These are phyloP conservation scores for Epichloe sp. DNA, from an alignment of 2,329 filamentous ascomycete species.

Conservation along the genomic window DNA sequence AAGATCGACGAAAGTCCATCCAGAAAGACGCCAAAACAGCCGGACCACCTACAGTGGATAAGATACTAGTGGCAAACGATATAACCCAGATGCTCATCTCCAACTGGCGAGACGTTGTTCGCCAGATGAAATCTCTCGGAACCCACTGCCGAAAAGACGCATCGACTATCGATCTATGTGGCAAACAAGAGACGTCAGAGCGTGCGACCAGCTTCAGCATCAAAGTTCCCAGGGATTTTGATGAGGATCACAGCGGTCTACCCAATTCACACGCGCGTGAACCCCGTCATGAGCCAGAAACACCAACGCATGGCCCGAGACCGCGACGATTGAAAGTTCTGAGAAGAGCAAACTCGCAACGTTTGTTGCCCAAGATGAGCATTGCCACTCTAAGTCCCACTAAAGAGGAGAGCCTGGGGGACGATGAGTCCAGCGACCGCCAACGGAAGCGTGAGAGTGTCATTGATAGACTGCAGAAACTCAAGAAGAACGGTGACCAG, in stretches of 20 bases:
- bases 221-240: not conserved
- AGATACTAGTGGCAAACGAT: slow-evolving; percentile 42
- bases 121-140: slow-evolving; percentile 40
- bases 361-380: slow-evolving; percentile 12
- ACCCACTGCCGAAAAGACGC: slow-evolving; percentile 13
- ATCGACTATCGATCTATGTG: slow-evolving; percentile 6
- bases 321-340: slow-evolving; percentile 12
- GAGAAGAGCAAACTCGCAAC: slow-evolving; percentile 12
- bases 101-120: slow-evolving; percentile 51
- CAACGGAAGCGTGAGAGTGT: not conserved
- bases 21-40: slow-evolving; percentile 3
- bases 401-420: slow-evolving; percentile 16
- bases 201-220: not conserved
- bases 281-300: slow-evolving; percentile 24
- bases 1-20: slow-evolving; percentile 13
- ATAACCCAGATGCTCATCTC: slow-evolving; percentile 53
- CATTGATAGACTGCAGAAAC: slow-evolving; percentile 1
- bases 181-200: not conserved
- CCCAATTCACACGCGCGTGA: slow-evolving; percentile 9
- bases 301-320: slow-evolving; percentile 16
- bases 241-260: not conserved
- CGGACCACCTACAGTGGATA: slow-evolving; percentile 32
- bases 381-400: slow-evolving; percentile 18
- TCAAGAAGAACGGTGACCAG: not conserved
- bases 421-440: slow-evolving; percentile 6